These are phyloP conservation scores for Tetradesmus lagerheimii DNA, from an alignment of 139 green algal species.

Conservation along the genomic window DNA sequence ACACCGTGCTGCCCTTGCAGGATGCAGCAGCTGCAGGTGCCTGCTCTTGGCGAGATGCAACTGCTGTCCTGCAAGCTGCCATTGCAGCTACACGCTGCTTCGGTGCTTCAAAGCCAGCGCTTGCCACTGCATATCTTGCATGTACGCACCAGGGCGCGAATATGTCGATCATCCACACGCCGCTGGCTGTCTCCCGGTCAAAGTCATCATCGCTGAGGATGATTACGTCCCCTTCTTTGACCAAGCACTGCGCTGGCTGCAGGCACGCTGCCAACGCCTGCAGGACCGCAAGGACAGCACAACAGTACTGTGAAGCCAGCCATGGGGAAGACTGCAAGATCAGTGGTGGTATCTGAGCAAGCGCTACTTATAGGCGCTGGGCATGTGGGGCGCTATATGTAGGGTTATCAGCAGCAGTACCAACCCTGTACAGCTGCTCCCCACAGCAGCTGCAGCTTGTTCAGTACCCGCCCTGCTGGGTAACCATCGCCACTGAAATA, in stretches of 20 bases:
- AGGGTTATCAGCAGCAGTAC: too few species aligned
- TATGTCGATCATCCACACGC: slow-evolving; percentile 60
- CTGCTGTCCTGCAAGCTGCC: background rate
- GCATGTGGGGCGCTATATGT: too few species aligned
- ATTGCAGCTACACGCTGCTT: background rate
- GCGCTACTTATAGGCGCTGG: too few species aligned
- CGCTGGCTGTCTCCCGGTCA: slow-evolving; percentile 43
- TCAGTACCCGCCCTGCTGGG: background rate
- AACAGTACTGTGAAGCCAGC: background rate
- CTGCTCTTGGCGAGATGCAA: too few species aligned
- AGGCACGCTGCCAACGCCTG: background rate
- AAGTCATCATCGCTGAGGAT: slow-evolving; percentile 62
- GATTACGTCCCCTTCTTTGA: slow-evolving; percentile 24
- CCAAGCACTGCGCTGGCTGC: background rate
- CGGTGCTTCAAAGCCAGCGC: background rate
- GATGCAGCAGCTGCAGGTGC: background rate
- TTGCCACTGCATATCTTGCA: background rate
- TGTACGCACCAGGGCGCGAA: slow-evolving; percentile 37
- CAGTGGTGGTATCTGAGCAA: background rate
- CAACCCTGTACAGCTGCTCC: background rate
- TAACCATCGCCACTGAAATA: too few species aligned
- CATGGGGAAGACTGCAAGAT: too few species aligned
- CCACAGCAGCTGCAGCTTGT: background rate
- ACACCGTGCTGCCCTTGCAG: too few species aligned
- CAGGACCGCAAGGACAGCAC: background rate